These are phyloP conservation scores for Pichia sp. DNA, from an alignment of 1,139 yeast genomes.

Conservation along the genomic window DNA sequence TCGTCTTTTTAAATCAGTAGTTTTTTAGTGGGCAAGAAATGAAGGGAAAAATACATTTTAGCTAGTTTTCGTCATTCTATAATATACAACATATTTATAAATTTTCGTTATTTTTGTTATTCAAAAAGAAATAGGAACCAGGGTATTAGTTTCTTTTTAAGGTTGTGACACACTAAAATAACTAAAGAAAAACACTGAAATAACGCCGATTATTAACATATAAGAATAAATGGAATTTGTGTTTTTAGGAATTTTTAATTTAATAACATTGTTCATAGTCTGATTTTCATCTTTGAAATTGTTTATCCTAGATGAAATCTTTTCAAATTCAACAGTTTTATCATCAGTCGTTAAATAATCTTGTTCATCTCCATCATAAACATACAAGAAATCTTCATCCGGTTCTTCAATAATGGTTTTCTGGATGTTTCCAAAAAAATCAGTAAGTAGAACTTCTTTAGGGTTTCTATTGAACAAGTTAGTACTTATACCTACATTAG, in stretches of 20 bases:
- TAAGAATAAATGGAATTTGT: conserved; percentile 2
- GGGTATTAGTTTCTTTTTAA: background rate
- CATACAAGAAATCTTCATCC: conserved; percentile 9
- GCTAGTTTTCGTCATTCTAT: too few species aligned
- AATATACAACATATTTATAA: background rate
- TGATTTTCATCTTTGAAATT: background rate
- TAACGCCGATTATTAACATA: background rate
- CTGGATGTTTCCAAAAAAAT: conserved; percentile 92
- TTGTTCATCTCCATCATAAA: conserved; percentile 11
- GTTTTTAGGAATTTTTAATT: background rate
- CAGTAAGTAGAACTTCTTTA: conserved; percentile 72
- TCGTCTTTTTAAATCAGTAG: conserved; percentile 16
- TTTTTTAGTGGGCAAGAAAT: background rate
- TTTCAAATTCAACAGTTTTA: background rate
- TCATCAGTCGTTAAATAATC: conserved; percentile 1
- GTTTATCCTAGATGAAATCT: background rate
- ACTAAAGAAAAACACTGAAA: background rate
- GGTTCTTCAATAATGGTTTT: conserved; percentile 57
- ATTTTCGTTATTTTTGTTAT: background rate
- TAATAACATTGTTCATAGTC: conserved; percentile 6
- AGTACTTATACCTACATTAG: conserved; percentile 84
- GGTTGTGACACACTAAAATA: background rate
- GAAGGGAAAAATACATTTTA: background rate
- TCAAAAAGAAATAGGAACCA: background rate
- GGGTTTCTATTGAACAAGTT: conserved; percentile 69